A percentile compares a stretch with the other conserved stretches of the same genome.
These are phyloP conservation scores for Rhizopus microsporus DNA, from an alignment of 371 early-diverging fungal genomes.

Conservation along the genomic window DNA sequence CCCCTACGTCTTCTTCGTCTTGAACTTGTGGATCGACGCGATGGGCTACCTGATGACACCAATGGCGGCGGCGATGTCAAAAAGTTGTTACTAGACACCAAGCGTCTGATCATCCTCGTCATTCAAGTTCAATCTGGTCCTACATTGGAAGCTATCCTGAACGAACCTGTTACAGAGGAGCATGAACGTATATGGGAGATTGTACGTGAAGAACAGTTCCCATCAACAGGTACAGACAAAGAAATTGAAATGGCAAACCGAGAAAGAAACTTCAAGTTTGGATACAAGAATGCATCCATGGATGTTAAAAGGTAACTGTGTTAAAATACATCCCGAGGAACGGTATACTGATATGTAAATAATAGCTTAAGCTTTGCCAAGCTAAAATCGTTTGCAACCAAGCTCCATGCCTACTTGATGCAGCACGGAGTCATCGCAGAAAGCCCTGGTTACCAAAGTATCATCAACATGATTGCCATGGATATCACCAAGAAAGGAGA, in stretches of 20 bases:
- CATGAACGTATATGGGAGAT: constrained; percentile 77
- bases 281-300: constrained; percentile 29
- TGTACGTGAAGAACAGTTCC: constrained; percentile 53
- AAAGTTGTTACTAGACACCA: constrained; percentile 90
- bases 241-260: constrained; percentile 28
- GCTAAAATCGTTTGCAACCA: constrained; percentile 41
- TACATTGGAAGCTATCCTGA: constrained; percentile 82
- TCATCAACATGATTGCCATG: constrained; percentile 89
- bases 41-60: constrained; percentile 62
- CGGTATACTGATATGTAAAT: neutral
- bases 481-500: constrained; percentile 94
- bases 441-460: constrained; percentile 72
- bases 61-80: constrained; percentile 48
- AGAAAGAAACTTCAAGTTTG: constrained; percentile 32
- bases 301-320: constrained; percentile 27
- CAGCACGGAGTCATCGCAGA: constrained; percentile 36
- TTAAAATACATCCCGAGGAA: neutral
- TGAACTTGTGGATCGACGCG: constrained; percentile 71
- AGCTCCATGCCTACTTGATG: constrained; percentile 38
- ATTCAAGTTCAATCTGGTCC: constrained; percentile 84
- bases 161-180: constrained; percentile 67
- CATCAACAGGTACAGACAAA: constrained; percentile 27
- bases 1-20: constrained; percentile 71
- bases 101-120: constrained; percentile 84
- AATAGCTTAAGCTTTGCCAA: constrained; percentile 40